Percentiles rank a stretch among this genome's conserved stretches.
phyloP scores from a whole-genome alignment of 2,329 filamentous ascomycete genomes.

The Orbilia oligospora region DNA sequence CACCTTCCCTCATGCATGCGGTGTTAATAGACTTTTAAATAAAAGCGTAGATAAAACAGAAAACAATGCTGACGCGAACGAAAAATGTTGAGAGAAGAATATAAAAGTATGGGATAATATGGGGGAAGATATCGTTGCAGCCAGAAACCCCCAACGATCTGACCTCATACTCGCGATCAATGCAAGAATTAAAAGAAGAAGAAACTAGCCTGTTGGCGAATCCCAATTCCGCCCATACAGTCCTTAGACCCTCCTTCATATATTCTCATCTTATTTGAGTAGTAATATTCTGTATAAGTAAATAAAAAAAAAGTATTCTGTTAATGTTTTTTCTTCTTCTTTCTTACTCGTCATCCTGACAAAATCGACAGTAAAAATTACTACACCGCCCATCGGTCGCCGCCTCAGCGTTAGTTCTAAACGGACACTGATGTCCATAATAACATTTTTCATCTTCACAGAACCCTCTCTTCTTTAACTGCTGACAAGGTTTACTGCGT shows the following conservation, averaged over 20 bases:
- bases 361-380: slow-evolving; percentile 55
- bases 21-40: neutral
- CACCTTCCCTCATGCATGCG: neutral
- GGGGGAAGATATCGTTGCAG: neutral
- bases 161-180: neutral
- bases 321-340: no score
- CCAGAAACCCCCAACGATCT: neutral
- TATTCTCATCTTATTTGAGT: no score
- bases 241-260: no score
- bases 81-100: neutral
- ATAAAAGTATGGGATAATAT: no score
- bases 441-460: slow-evolving; percentile 60
- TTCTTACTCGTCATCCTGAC: slow-evolving; percentile 39
- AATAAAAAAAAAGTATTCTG: neutral
- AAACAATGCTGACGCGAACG: neutral
- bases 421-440: slow-evolving; percentile 60
- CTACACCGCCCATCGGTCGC: slow-evolving; percentile 29
- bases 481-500: slow-evolving; percentile 55
- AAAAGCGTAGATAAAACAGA: neutral
- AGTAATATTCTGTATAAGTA: neutral
- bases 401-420: slow-evolving; percentile 25
- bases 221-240: no score
- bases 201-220: no score
- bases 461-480: slow-evolving; percentile 46
- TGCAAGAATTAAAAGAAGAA: slow-evolving; percentile 2